Percentiles rank a stretch among this genome's conserved stretches.
phyloP scores from a whole-genome alignment of 192 early-diverging fungal species.

The Allomyces javanicus region DNA sequence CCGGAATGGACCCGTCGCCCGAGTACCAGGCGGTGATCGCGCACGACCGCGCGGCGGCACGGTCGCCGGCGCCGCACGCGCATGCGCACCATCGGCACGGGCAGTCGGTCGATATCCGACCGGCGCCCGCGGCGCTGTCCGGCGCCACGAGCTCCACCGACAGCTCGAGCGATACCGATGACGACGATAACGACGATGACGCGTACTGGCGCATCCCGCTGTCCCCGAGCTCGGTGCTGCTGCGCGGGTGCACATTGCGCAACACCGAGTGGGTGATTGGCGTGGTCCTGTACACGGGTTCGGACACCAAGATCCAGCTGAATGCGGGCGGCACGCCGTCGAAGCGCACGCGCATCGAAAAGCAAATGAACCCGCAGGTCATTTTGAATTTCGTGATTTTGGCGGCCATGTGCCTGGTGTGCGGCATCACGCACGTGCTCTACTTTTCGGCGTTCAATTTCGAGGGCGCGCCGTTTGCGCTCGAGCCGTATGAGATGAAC shows the following conservation, averaged over 20 bases:
- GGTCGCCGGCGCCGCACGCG: constrained; percentile 3
- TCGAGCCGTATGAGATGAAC: neutral
- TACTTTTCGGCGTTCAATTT: constrained; percentile 16
- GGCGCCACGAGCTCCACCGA: neutral
- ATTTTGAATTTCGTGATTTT: constrained; percentile 62
- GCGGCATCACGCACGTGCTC: constrained; percentile 40
- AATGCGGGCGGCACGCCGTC: constrained; percentile 83
- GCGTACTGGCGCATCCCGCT: constrained; percentile 30
- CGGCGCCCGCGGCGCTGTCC: neutral
- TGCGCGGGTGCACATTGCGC: constrained; percentile 77
- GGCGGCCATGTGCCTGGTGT: constrained; percentile 47
- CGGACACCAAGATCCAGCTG: constrained; percentile 88
- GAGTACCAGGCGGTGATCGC: neutral
- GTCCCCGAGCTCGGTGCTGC: constrained; percentile 56
- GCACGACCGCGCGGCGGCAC: neutral
- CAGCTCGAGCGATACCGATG: neutral
- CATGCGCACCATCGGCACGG: neutral
- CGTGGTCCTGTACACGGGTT: constrained; percentile 73
- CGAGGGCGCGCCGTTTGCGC: neutral
- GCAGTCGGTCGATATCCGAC: neutral
- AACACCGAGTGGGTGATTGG: constrained; percentile 83
- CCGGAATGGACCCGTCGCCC: neutral
- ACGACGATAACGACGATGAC: neutral
- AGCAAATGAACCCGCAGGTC: constrained; percentile 79
- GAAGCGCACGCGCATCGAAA: constrained; percentile 78